A percentile compares a stretch with the other conserved stretches of the same genome.
Conservation (phyloP, 306 rosid genomes). For the Inga leiocalycina region DNA sequence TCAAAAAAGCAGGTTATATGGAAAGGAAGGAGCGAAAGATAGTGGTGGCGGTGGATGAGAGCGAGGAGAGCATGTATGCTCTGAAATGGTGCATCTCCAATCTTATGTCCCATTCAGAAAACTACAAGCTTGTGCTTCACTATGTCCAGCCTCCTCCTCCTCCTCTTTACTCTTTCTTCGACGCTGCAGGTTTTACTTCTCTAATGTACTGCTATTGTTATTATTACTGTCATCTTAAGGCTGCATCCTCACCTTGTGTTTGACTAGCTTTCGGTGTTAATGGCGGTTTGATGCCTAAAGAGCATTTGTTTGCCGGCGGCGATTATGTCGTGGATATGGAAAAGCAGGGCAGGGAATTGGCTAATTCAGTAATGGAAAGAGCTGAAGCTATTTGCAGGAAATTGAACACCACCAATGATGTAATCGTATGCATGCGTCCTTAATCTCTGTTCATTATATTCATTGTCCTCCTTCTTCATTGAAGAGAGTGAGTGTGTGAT, state of each 20-base stretch:
- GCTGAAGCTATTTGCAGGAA: slow-evolving; percentile 62
- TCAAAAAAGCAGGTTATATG: neutral
- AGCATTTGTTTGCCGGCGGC: slow-evolving; percentile 52
- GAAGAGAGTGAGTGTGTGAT: neutral
- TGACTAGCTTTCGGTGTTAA: neutral
- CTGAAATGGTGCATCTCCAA: slow-evolving; percentile 75
- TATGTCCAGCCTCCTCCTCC: slow-evolving; percentile 72
- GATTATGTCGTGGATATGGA: slow-evolving; percentile 58
- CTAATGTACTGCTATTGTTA: neutral
- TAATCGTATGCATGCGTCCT: slow-evolving; percentile 17
- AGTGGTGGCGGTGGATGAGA: slow-evolving; percentile 85
- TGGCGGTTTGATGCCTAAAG: slow-evolving; percentile 36
- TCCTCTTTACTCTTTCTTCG: slow-evolving; percentile 54
- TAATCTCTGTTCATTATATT: neutral
- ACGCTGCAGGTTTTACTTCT: slow-evolving; percentile 64
- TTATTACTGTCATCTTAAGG: neutral
- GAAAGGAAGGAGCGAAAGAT: slow-evolving; percentile 48
- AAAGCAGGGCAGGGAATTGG: slow-evolving; percentile 52
- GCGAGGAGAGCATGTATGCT: slow-evolving; percentile 84
- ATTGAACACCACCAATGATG: slow-evolving; percentile 22
- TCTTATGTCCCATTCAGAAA: slow-evolving; percentile 46
- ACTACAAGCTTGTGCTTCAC: slow-evolving; percentile 60
- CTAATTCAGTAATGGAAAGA: slow-evolving; percentile 71
- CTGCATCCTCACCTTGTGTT: neutral
- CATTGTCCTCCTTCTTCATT: neutral